Base-by-base conservation (phyloP, 805 yeast species). In the Starmerella bacillaris region DNA sequence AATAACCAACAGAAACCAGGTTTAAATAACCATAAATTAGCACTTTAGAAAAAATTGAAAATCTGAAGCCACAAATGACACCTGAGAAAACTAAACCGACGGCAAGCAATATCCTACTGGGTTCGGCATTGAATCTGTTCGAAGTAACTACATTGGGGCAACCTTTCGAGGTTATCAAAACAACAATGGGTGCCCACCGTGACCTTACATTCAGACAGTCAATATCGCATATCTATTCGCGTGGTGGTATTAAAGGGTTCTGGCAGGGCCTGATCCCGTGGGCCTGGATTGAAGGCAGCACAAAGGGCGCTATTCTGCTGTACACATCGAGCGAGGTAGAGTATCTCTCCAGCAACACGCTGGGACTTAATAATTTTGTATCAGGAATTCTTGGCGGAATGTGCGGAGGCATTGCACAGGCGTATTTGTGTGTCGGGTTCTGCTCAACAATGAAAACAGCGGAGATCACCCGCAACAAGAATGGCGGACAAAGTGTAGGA, bases 261-360 rank as follows among this genome's bases (percentile, higher is more conserved):
- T 89, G 84, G 60, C 98, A 89, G 58, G 98, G 98, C 21, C 66
- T 89, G 54, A 84, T 86, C 45, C 98, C 98, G 31, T 89, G 98
- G 98, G 98, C 96, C 5, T 84, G 96, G 95, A 78, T 89, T 48
- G 98, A 86, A 59, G 98, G 94, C 7, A 78, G 94, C n/a, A 89
- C 98, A 24, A 89, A 89, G 58, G 98, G 98, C 56, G 95, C 96
- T 4, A 94, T 84, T 5, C 64, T 89, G 37, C 65, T 89, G 47
- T 89, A 89, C 50, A 94, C 83, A 22, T 76, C 93, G 31, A 73
- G 92, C 31, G 96, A 89, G 55, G 78, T 83, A 35, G 96, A 89
- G 59, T 80, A 79, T 57, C 68, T 67, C 33, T 71, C 74, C 49
- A 73, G 66, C 50, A 40, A 46, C 30, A 58, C 55, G 22, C 40